Evolutionary conservation across 2,329 filamentous ascomycete genomes (phyloP), one percentile per base, ranked within the genome.

Genomic region (Rhytidhysteron rufulum): DNA sequence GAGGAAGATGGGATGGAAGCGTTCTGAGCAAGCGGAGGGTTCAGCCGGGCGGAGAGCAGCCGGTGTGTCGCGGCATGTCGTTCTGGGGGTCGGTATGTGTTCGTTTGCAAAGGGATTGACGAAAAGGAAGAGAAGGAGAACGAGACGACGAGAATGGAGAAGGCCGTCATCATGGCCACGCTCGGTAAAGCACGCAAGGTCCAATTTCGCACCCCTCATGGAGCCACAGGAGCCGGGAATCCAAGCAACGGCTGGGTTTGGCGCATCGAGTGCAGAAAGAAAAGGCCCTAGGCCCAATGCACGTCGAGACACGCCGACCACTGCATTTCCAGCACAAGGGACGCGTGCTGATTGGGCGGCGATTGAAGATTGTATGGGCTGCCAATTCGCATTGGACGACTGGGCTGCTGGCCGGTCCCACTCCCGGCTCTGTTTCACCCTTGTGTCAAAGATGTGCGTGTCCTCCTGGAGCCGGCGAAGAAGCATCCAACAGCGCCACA

Each of bases 41-140:
- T 47, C 47, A 60, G 43, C 51, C 54, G 41, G 50, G 44, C 45
- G 42, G 51, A 39, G 48, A 31, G 46, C 47, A 35, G 39, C 39
- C 40, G 51, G 40, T 39, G 36, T 38, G 45, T 30, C 47, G 51
- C 49, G 44, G 52, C 58, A 60, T 59, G 38, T 39, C 49, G 56
- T 39, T 34, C 53, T 51, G 19, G 43, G 45, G 8, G 33, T 21
- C 7, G 33, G 24, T 27, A 27, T 27, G 8, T n/a, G n/a, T n/a
- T n/a, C n/a, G n/a, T n/a, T n/a, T n/a, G 51, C 29, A 25, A 32
- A 15, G 39, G 40, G 48, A 51, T 21, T 32, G 39, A 13, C 19
- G 22, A 15, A 8, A 20, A 37, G 39, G 39, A 45, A 8, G 25
- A 37, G 39, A 41, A 45, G 42, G 42, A 34, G 31, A 35, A 36